Percentiles rank a stretch among this genome's conserved stretches.
phyloP scores from a whole-genome alignment of 2,329 filamentous ascomycete species.

The Madurella fahalii region DNA sequence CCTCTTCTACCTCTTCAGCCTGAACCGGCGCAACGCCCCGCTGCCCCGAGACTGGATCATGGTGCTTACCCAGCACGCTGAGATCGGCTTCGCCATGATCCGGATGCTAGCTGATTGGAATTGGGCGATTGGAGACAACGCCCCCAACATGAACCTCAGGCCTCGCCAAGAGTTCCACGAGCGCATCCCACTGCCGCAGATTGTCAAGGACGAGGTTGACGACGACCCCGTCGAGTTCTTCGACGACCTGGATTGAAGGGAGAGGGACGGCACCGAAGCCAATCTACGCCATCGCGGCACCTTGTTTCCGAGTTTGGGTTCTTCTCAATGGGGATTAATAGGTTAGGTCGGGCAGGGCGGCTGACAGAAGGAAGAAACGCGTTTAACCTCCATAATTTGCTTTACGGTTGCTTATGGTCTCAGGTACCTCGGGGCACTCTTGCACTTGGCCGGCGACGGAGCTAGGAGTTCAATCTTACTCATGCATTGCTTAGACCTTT shows the following conservation, averaged over 20 bases:
- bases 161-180: conserved; percentile 23
- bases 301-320: too few relatives aligned
- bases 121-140: conserved; percentile 23
- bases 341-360: too few relatives aligned
- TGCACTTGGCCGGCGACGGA: too few relatives aligned
- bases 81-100: conserved; percentile 20
- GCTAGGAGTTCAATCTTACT: too few relatives aligned
- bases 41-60: conserved; percentile 20
- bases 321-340: too few relatives aligned
- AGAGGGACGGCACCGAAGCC: conserved; percentile 37
- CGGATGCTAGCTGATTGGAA: conserved; percentile 23
- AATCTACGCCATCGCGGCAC: too few relatives aligned
- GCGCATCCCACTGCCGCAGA: neutral
- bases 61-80: conserved; percentile 9
- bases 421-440: too few relatives aligned
- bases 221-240: neutral
- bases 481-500: too few relatives aligned
- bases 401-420: too few relatives aligned
- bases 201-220: conserved; percentile 8
- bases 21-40: conserved; percentile 6
- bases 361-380: too few relatives aligned
- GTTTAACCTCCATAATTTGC: too few relatives aligned
- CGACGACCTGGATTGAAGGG: conserved; percentile 29
- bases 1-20: conserved; percentile 22
- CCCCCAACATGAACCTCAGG: conserved; percentile 23